A percentile compares a stretch with the other conserved stretches of the same genome.
These are phyloP conservation scores for Pythium volutum DNA, from an alignment of 352 stramenopile genomes.

Conservation along the genomic window DNA sequence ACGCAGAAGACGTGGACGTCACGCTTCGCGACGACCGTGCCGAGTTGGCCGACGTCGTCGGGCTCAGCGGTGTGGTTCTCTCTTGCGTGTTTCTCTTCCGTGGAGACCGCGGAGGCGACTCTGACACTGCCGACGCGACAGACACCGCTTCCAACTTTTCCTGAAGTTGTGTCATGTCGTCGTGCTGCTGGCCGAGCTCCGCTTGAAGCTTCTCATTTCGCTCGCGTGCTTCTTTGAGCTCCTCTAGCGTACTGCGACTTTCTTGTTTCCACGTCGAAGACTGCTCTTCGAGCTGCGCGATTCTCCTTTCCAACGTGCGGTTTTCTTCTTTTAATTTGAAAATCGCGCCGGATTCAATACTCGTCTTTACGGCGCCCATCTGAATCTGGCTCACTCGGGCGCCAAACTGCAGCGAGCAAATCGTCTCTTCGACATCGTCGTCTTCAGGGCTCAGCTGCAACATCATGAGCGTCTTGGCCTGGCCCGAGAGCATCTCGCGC, in stretches of 20 bases:
- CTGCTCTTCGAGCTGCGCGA: constrained; percentile 24
- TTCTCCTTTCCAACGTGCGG: constrained; percentile 36
- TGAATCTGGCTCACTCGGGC: constrained; percentile 88
- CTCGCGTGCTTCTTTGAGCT: constrained; percentile 40
- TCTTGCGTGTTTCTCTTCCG: neutral
- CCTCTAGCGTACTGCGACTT: constrained; percentile 43
- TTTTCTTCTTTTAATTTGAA: constrained; percentile 73
- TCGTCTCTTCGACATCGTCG: constrained; percentile 81
- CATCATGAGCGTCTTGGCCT: constrained; percentile 93
- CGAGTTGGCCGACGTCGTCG: constrained; percentile 34
- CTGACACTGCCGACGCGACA: constrained; percentile 6
- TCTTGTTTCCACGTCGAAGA: constrained; percentile 37
- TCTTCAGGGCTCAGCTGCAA: constrained; percentile 85
- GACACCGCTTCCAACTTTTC: constrained; percentile 28
- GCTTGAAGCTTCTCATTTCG: constrained; percentile 43
- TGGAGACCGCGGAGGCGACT: constrained; percentile 19
- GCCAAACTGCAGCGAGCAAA: constrained; percentile 89
- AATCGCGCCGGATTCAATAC: constrained; percentile 75
- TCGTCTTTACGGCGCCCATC: constrained; percentile 80
- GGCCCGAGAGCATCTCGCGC: constrained; percentile 87
- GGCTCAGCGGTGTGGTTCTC: constrained; percentile 24
- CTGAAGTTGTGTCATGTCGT: constrained; percentile 27
- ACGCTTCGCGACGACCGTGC: constrained; percentile 39
- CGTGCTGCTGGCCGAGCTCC: constrained; percentile 44
- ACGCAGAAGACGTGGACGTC: constrained; percentile 38